Conservation (phyloP, 305 asterid genomes). For the Fraxinus dipetala region DNA sequence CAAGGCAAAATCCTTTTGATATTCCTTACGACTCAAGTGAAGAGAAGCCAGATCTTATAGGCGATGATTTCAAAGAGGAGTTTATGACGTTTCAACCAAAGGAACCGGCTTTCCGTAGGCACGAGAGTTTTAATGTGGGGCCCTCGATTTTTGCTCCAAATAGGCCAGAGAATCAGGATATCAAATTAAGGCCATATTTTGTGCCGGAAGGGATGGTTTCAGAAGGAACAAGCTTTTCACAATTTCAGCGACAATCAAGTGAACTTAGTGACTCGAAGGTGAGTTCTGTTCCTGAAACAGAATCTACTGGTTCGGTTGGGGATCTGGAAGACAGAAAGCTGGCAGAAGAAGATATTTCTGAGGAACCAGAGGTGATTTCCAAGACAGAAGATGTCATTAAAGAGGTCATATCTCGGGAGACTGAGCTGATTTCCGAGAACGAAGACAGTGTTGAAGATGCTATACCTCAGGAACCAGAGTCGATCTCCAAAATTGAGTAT, state of each 20-base stretch:
- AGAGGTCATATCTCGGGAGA: slow-evolving; percentile 23
- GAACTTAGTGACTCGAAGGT: slow-evolving; percentile 37
- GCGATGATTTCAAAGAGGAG: slow-evolving; percentile 31
- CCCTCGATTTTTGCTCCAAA: slow-evolving; percentile 38
- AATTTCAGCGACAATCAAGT: slow-evolving; percentile 33
- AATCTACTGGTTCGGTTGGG: slow-evolving; percentile 40
- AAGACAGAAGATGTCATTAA: slow-evolving; percentile 17
- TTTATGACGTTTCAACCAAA: slow-evolving; percentile 26
- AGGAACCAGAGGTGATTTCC: slow-evolving; percentile 9
- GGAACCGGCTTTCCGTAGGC: slow-evolving; percentile 38
- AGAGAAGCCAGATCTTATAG: slow-evolving; percentile 28
- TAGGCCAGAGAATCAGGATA: slow-evolving; percentile 29
- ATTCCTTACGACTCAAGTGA: slow-evolving; percentile 32
- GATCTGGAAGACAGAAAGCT: slow-evolving; percentile 35
- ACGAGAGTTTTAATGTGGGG: slow-evolving; percentile 36
- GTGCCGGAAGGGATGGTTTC: slow-evolving; percentile 35
- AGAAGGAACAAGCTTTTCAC: slow-evolving; percentile 33
- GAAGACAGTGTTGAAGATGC: slow-evolving; percentile 27
- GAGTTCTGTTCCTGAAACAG: slow-evolving; percentile 42
- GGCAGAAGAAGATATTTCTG: slow-evolving; percentile 26
- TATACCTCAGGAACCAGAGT: slow-evolving; percentile 21
- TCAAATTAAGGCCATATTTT: slow-evolving; percentile 44
- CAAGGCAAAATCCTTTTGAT: slow-evolving; percentile 47
- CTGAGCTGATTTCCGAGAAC: slow-evolving; percentile 18
- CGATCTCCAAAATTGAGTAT: slow-evolving; percentile 37